Conservation (phyloP, 192 early-diverging fungal genomes). For the Coemansia sp. region DNA sequence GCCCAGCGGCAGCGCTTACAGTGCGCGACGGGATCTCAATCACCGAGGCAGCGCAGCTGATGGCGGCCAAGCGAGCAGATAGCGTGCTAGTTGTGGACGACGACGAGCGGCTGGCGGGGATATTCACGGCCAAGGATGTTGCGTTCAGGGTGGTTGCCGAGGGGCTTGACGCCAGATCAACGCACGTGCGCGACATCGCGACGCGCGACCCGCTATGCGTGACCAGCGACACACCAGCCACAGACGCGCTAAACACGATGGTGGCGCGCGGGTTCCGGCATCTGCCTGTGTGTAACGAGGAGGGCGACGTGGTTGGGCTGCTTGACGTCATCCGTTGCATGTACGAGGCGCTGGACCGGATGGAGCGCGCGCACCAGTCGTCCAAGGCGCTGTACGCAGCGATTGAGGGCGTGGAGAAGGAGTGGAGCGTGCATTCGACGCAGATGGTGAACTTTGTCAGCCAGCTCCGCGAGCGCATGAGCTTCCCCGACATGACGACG, state of each 20-base stretch:
- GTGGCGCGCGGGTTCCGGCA: conserved; percentile 82
- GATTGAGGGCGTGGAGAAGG: conserved; percentile 78
- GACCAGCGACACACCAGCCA: conserved; percentile 75
- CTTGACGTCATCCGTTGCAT: conserved; percentile 87
- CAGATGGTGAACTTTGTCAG: conserved; percentile 75
- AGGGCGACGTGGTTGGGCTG: conserved; percentile 81
- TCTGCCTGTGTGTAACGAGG: conserved; percentile 84
- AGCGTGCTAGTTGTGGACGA: conserved; percentile 94
- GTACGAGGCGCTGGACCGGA: conserved; percentile 82
- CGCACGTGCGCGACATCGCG: conserved; percentile 84
- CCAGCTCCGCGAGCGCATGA: conserved; percentile 79
- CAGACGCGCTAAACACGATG: conserved; percentile 82
- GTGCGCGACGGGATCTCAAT: conserved; percentile 76
- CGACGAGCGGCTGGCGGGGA: conserved; percentile 88
- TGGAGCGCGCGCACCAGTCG: conserved; percentile 82
- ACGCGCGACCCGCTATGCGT: conserved; percentile 91
- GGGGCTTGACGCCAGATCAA: conserved; percentile 64
- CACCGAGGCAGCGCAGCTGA: conserved; percentile 85
- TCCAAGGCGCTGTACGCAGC: conserved; percentile 81
- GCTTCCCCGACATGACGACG: conserved; percentile 86
- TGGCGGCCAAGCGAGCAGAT: conserved; percentile 97
- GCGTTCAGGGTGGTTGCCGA: conserved; percentile 93
- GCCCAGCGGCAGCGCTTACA: conserved; percentile 84
- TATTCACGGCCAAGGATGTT: conserved; percentile 98
- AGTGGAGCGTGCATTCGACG: conserved; percentile 72